These are phyloP conservation scores for Tremella mesenterica DNA, from an alignment of 768 basidiomycete genomes.

Conservation along the genomic window DNA sequence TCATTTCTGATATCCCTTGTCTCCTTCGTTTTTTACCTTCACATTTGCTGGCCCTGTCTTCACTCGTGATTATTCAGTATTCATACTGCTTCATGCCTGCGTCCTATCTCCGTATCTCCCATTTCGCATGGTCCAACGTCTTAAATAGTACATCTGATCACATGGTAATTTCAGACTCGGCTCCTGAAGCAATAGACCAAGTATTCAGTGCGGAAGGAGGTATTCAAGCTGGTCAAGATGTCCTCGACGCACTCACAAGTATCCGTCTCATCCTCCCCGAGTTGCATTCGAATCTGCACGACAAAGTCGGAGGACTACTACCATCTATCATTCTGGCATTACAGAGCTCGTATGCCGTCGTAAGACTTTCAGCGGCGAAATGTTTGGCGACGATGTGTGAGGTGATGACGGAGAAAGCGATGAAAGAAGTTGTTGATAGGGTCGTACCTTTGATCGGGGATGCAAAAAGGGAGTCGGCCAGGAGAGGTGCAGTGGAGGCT, in stretches of 20 bases:
- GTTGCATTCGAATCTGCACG: constrained; percentile 62
- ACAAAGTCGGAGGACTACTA: constrained; percentile 62
- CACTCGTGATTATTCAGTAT: too few species aligned
- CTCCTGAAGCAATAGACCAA: constrained; percentile 6
- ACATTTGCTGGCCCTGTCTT: too few species aligned
- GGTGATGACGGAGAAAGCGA: constrained; percentile 72
- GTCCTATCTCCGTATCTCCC: neutral
- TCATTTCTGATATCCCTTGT: too few species aligned
- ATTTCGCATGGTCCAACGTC: neutral
- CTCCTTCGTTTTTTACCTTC: neutral
- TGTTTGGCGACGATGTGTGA: constrained; percentile 83
- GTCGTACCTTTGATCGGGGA: constrained; percentile 77
- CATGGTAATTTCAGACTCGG: neutral
- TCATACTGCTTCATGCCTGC: too few species aligned
- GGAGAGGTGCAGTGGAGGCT: constrained; percentile 83
- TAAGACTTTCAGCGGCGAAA: constrained; percentile 75
- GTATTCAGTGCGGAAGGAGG: too few species aligned
- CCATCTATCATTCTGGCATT: constrained; percentile 67
- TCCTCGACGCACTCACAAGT: constrained; percentile 86
- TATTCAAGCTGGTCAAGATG: constrained; percentile 30
- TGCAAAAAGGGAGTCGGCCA: constrained; percentile 59
- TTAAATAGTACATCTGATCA: neutral
- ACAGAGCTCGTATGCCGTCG: constrained; percentile 78
- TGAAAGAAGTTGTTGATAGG: constrained; percentile 80
- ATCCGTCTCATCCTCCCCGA: constrained; percentile 71